phyloP scores from a whole-genome alignment of 192 early-diverging fungal species.

The Allomyces macrogynus region DNA sequence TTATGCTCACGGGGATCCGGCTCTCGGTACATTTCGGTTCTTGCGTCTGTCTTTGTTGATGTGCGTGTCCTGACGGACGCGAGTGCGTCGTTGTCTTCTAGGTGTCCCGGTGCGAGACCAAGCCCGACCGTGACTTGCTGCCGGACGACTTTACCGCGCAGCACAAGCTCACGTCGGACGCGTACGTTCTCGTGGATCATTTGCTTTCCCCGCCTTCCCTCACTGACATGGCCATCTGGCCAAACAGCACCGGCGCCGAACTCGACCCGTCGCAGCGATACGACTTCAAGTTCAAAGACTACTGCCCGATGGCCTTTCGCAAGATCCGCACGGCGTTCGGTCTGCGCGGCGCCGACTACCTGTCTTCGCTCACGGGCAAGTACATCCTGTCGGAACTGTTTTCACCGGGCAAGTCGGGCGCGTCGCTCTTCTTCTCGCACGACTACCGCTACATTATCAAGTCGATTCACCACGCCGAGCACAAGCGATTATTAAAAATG shows the following conservation, averaged over 20 bases:
- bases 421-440: slow-evolving; percentile 94
- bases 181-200: slow-evolving; percentile 21
- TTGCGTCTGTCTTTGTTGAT: too few relatives aligned
- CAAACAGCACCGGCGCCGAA: slow-evolving; percentile 64
- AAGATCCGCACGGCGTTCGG: slow-evolving; percentile 67
- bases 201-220: too few relatives aligned
- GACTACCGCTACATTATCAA: slow-evolving; percentile 99
- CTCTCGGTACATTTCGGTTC: slow-evolving; percentile 11
- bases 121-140: slow-evolving; percentile 46
- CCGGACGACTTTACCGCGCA: slow-evolving; percentile 65
- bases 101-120: slow-evolving; percentile 64
- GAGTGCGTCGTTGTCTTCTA: too few relatives aligned
- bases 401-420: slow-evolving; percentile 87
- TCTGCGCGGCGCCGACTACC: slow-evolving; percentile 79
- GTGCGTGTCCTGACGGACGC: too few relatives aligned
- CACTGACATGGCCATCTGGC: too few relatives aligned
- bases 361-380: slow-evolving; percentile 83
- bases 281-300: slow-evolving; percentile 99
- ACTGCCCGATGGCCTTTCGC: slow-evolving; percentile 93
- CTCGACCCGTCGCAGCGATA: slow-evolving; percentile 79
- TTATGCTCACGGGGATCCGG: slow-evolving; percentile 59
- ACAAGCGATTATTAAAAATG: slow-evolving; percentile 79
- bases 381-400: slow-evolving; percentile 88
- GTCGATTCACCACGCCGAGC: slow-evolving; percentile 83
- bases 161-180: slow-evolving; percentile 92